Evolutionary conservation across 768 basidiomycete species (phyloP), one percentile per base, ranked within the genome.

Genomic region (Calocybe indica): DNA sequence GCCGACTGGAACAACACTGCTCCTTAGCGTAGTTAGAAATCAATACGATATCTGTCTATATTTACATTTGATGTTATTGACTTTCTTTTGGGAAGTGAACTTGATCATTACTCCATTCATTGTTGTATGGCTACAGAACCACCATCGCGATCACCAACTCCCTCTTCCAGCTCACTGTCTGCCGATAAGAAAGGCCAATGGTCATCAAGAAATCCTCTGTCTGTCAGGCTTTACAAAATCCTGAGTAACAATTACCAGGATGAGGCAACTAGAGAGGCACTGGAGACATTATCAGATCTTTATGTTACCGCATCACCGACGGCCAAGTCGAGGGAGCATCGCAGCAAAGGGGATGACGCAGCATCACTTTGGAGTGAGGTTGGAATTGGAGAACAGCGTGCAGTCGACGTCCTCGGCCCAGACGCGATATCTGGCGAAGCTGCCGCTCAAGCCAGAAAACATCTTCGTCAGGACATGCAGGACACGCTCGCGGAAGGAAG

Each of bases 221-320:
- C 91, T n/a, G 67, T 87, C 0, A 76, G 93, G 8, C 70, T 95
- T n/a, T 93, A 92, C 66, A 96, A 96, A 66, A 85, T 94, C 51
- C 72, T 95, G 13, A 83, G 87, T 33, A 85, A 85, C 1, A 85
- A 77, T 42, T 92, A 85, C 49, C 81, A 88, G 28, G 89, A 91
- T 55, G 72, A 79, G 34, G 79, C 83, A 5, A 91, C 89, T 1
- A 73, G 74, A 28, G 88, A 95, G 56, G 92, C 92, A 2, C 70
- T 96, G 9, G 73, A 78, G 40, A 93, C 91, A 0, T 78, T 95
- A 34, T 91, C 92, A 2, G 80, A 85, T 11, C 73, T 92, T 43
- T 97, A 96, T 61, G 72, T 70, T 0, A 47, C 31, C n/a, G 7
- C 65, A 12, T 48, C 65, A 3, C 45, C 38, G 34, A 43, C 58